Percentiles rank a stretch among this genome's conserved stretches.
phyloP scores from a whole-genome alignment of 2,329 filamentous ascomycete genomes.

The Domatiomyces globalis region DNA sequence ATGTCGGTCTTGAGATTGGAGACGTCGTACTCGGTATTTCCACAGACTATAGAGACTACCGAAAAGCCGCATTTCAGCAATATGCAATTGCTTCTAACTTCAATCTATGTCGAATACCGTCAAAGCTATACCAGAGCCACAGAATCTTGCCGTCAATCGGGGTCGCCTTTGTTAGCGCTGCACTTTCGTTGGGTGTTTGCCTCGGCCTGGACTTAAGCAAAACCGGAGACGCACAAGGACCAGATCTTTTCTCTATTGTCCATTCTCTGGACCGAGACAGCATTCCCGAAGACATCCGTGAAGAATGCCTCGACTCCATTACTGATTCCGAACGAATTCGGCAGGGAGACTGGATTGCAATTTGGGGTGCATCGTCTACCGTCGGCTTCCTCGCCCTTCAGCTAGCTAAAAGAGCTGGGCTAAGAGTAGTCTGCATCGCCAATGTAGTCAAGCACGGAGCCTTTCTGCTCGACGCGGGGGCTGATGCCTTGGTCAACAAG shows the following conservation, averaged over 20 bases:
- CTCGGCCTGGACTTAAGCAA: slow-evolving; percentile 51
- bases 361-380: slow-evolving; percentile 65
- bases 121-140: neutral
- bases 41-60: slow-evolving; percentile 58
- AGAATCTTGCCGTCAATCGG: slow-evolving; percentile 32
- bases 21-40: slow-evolving; percentile 45
- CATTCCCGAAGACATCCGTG: slow-evolving; percentile 47
- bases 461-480: slow-evolving; percentile 36
- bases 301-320: slow-evolving; percentile 49
- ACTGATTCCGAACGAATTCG: slow-evolving; percentile 38
- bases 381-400: slow-evolving; percentile 55
- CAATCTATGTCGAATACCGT: slow-evolving; percentile 50
- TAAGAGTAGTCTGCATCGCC: slow-evolving; percentile 52
- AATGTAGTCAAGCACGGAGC: slow-evolving; percentile 52
- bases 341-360: slow-evolving; percentile 53
- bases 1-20: neutral
- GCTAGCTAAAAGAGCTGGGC: slow-evolving; percentile 50
- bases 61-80: slow-evolving; percentile 59
- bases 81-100: slow-evolving; percentile 52
- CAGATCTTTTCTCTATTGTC: slow-evolving; percentile 44
- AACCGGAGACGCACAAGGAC: slow-evolving; percentile 35
- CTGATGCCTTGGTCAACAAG: slow-evolving; percentile 56
- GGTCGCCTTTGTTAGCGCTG: slow-evolving; percentile 58
- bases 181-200: slow-evolving; percentile 52
- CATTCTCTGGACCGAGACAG: slow-evolving; percentile 31